Percentiles rank a stretch among this genome's conserved stretches.
Conservation (phyloP, 2,329 filamentous ascomycete genomes). For the Fusarium penzigii region DNA sequence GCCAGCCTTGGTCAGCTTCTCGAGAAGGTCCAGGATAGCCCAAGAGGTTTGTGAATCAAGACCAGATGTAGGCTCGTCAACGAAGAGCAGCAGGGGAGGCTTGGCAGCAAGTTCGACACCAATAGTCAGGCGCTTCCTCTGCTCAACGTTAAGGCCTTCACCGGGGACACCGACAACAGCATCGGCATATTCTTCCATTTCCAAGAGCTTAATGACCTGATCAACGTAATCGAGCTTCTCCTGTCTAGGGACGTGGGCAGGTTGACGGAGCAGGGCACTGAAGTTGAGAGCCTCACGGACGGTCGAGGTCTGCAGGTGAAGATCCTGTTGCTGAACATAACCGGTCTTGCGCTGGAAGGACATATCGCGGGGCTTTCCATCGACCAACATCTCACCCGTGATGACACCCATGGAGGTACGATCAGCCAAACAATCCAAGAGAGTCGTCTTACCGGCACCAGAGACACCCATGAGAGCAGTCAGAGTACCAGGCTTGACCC, state of each 20-base stretch:
- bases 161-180: conserved; percentile 89
- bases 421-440: conserved; percentile 82
- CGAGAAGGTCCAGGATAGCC: conserved; percentile 84
- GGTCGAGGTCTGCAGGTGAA: conserved; percentile 81
- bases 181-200: conserved; percentile 89
- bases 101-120: conserved; percentile 95
- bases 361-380: conserved; percentile 66
- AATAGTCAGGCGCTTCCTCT: conserved; percentile 80
- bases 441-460: conserved; percentile 91
- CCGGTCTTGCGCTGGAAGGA: conserved; percentile 92
- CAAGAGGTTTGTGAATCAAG: conserved; percentile 92
- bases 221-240: conserved; percentile 89
- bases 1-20: conserved; percentile 85
- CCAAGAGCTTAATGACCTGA: conserved; percentile 85
- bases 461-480: conserved; percentile 91
- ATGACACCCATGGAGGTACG: conserved; percentile 89
- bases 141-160: conserved; percentile 76
- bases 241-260: conserved; percentile 65
- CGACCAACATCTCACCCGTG: conserved; percentile 75
- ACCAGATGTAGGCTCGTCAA: conserved; percentile 94
- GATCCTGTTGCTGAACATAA: conserved; percentile 90
- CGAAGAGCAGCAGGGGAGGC: conserved; percentile 84
- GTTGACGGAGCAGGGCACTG: conserved; percentile 82
- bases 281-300: conserved; percentile 88
- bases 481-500: conserved; percentile 89